Percentiles rank a stretch among this genome's conserved stretches.
Conservation (phyloP, 202 grass and related monocot genomes). For the Schoenoplectus triqueter region DNA sequence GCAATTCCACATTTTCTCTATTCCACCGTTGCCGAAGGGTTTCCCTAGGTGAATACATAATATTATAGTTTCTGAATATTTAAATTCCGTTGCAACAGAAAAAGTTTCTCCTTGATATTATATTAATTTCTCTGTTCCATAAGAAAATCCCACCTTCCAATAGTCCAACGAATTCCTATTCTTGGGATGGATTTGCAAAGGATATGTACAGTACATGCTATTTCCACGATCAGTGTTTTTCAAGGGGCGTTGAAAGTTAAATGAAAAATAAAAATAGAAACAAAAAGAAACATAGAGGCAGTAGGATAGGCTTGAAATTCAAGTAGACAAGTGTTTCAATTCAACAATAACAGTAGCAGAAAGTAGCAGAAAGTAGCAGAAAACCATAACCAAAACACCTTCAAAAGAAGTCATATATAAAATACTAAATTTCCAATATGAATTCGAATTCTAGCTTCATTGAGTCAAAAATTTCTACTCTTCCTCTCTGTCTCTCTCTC, state of each 20-base stretch:
- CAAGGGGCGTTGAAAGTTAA: neutral
- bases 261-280: neutral
- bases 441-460: conserved; percentile 10
- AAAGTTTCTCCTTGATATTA: neutral
- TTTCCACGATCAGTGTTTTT: neutral
- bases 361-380: neutral
- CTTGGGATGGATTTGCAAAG: neutral
- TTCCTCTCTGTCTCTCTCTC: conserved; percentile 1
- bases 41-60: no score
- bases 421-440: neutral
- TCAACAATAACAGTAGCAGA: neutral
- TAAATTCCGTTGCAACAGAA: neutral
- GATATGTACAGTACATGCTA: neutral
- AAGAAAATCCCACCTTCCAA: neutral
- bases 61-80: no score
- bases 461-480: neutral
- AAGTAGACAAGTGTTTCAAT: neutral
- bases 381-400: neutral
- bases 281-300: neutral
- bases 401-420: neutral
- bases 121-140: neutral
- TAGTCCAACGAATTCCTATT: neutral
- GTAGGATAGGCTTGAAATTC: neutral
- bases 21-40: no score
- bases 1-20: no score